Base-by-base conservation (phyloP, 768 basidiomycete species). In the Galerina marginata region DNA sequence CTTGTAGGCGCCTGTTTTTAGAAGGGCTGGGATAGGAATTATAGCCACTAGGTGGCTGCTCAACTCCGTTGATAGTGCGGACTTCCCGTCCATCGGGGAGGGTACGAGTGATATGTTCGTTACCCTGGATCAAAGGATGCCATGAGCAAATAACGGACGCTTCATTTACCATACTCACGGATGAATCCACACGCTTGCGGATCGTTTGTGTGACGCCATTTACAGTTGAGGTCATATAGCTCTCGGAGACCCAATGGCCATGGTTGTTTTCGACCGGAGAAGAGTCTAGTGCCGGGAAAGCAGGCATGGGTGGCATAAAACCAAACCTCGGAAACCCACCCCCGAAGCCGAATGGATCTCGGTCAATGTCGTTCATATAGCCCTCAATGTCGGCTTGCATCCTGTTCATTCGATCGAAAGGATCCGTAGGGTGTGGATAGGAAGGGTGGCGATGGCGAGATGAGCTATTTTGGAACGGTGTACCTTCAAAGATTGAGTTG, bases 131-230 rank as follows among this genome's bases (percentile, higher is more conserved):
- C 49, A 16, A 42, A 65, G 36, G 57, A 59, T 46, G 44, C 68
- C 56, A 51, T 50, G 65, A 37, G 33, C 43, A 54, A 54, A 15
- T 40, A 52, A 48, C 14, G 37, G 47, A 43, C 42, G 12, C 25
- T 33, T 33, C 7, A n/a, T 45, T 16, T 15, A 36, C 20, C 6
- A 43, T 29, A 72, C 87, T 65, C 67, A 91, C 91, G 39, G 86
- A 71, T 42, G 77, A 79, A 66, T 93, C 90, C 51, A 77, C 70
- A 61, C 81, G 69, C 71, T 82, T 75, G 73, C 85, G 74, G 65
- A 85, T 70, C 72, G 84, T 84, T 60, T 87, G 83, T 0, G 88
- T 90, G 14, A 86, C 85, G 6, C 91, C 91, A 57, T 93, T 91
- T 48, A 89, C 74, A 2, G 77, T 85, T 6, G 82, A 77, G 25